A percentile compares a stretch with the other conserved stretches of the same genome.
Evolutionary conservation across 768 basidiomycete genomes (phyloP).

Genomic region (Rhizopogon vinicolor): DNA sequence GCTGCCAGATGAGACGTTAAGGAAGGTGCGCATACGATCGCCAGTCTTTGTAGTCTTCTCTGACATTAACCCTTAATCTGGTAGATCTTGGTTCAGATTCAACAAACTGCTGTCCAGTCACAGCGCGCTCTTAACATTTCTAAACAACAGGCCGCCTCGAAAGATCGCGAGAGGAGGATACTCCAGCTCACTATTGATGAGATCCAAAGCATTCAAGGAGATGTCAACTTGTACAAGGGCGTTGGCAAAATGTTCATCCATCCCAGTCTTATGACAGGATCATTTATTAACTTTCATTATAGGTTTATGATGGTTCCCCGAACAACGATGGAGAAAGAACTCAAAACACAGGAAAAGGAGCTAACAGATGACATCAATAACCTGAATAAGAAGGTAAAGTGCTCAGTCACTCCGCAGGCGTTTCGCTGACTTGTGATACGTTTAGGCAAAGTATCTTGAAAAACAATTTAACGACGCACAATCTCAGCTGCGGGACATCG

Average conservation of each 20-base stretch:
- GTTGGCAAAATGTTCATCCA: constrained; percentile 84
- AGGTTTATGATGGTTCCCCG: constrained; percentile 93
- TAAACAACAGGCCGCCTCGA: constrained; percentile 68
- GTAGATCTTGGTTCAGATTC: constrained; percentile 90
- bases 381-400: constrained; percentile 77
- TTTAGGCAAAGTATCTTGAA: constrained; percentile 83
- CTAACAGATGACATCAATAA: constrained; percentile 77
- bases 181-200: constrained; percentile 87
- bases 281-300: constrained; percentile 1
- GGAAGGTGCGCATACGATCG: constrained; percentile 48
- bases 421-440: not conserved
- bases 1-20: constrained; percentile 76
- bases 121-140: constrained; percentile 73
- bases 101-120: constrained; percentile 84
- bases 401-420: not conserved
- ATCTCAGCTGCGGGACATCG: constrained; percentile 80
- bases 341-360: constrained; percentile 77
- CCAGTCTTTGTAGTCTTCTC: not conserved
- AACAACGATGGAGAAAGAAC: constrained; percentile 68
- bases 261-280: not conserved
- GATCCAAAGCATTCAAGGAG: constrained; percentile 61
- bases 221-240: constrained; percentile 87
- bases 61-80: constrained; percentile 15
- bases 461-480: constrained; percentile 93
- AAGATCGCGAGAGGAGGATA: constrained; percentile 87